Evolutionary conservation across 202 grass and related monocot species (phyloP).

Genomic region (Schoenoplectus tabernaemontani): DNA sequence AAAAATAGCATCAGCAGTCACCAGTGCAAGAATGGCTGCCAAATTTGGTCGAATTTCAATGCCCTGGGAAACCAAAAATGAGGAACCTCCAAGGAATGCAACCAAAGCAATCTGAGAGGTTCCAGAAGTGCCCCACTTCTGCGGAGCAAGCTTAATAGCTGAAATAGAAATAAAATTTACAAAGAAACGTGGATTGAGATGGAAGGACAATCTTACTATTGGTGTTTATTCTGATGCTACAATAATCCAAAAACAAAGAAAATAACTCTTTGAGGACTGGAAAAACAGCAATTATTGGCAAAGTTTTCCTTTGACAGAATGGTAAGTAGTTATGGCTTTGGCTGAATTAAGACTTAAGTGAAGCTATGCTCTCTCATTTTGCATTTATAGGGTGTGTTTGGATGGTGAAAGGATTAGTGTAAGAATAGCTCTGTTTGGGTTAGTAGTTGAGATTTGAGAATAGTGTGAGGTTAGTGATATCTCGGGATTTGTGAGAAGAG

Average conservation of each 20-base stretch:
- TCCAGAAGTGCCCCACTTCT: conserved; percentile 83
- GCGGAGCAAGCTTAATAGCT: conserved; percentile 74
- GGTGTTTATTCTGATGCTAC: too few relatives aligned
- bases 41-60: conserved; percentile 78
- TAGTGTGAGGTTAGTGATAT: too few relatives aligned
- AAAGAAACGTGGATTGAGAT: conserved; percentile 2
- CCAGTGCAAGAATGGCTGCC: conserved; percentile 60
- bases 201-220: not conserved
- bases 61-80: conserved; percentile 68
- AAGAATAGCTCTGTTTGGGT: too few relatives aligned
- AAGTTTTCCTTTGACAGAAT: not conserved
- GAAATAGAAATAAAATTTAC: conserved; percentile 18
- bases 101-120: conserved; percentile 49
- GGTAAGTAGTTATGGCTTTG: not conserved
- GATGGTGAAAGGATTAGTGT: not conserved
- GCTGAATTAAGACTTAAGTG: not conserved
- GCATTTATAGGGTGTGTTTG: too few relatives aligned
- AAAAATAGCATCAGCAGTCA: conserved; percentile 56
- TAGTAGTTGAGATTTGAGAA: too few relatives aligned
- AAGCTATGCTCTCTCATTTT: not conserved
- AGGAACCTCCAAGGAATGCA: conserved; percentile 58
- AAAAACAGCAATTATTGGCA: not conserved
- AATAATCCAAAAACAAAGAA: not conserved
- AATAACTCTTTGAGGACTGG: not conserved
- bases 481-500: too few relatives aligned